A percentile compares a stretch with the other conserved stretches of the same genome.
Conservation (phyloP, 139 green algal genomes). For the Dunaliella primolecta region DNA sequence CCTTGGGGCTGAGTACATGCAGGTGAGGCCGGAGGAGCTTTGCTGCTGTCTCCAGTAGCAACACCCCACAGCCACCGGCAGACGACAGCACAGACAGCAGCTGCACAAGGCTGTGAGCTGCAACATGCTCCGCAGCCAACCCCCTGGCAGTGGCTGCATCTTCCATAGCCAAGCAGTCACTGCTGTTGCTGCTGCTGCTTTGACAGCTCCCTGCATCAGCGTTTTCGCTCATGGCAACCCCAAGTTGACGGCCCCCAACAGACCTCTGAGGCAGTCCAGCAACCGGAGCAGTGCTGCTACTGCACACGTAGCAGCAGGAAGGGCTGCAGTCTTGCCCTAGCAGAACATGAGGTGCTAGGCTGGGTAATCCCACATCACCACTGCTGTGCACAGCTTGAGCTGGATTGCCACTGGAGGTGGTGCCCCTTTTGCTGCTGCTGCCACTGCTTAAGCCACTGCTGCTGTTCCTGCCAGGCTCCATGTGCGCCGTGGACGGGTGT, state of each 20-base stretch:
- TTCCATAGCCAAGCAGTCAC: too few relatives aligned
- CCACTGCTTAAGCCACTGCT: neutral
- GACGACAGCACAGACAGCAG: neutral
- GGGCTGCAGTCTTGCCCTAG: neutral
- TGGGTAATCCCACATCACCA: too few relatives aligned
- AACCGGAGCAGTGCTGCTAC: too few relatives aligned
- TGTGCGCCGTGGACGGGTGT: neutral
- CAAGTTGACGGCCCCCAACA: too few relatives aligned
- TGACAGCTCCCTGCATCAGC: too few relatives aligned
- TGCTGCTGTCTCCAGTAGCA: neutral
- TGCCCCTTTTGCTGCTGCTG: neutral
- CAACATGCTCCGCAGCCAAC: neutral
- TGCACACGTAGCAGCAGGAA: neutral
- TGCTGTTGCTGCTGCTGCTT: too few relatives aligned
- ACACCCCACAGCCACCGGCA: neutral
- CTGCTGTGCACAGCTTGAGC: too few relatives aligned
- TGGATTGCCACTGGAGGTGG: neutral
- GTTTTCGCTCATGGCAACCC: too few relatives aligned
- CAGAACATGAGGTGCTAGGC: too few relatives aligned
- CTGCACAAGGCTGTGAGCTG: neutral
- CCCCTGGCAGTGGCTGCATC: too few relatives aligned
- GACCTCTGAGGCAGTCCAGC: too few relatives aligned
- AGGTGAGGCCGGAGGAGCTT: neutral
- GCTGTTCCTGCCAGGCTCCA: neutral
- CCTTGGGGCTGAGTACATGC: neutral